These are phyloP conservation scores for Pleurotus tuoliensis DNA, from an alignment of 768 basidiomycete genomes.

Conservation along the genomic window DNA sequence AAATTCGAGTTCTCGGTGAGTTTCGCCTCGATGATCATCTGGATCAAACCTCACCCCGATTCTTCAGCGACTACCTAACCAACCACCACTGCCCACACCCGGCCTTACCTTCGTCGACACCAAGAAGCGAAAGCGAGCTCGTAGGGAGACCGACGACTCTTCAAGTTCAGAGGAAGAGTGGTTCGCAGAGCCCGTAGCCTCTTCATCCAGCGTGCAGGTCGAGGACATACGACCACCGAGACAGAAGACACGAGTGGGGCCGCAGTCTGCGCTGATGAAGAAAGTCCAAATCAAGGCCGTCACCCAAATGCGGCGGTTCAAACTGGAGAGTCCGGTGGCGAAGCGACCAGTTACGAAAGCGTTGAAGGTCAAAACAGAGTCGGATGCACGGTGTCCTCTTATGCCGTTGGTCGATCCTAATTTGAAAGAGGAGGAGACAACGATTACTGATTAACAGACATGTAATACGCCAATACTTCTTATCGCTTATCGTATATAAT, in stretches of 20 bases:
- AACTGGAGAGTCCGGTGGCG: neutral
- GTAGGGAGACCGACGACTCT: too few relatives aligned
- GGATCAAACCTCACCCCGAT: neutral
- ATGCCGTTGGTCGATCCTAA: too few relatives aligned
- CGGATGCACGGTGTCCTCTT: too few relatives aligned
- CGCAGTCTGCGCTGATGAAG: constrained; percentile 1
- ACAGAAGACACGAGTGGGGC: neutral
- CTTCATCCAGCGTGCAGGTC: neutral
- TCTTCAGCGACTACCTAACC: neutral
- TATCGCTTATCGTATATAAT: too few relatives aligned
- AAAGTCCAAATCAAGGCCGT: neutral
- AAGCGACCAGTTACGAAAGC: neutral
- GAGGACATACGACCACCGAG: neutral
- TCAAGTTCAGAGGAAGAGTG: too few relatives aligned
- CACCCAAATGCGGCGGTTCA: neutral
- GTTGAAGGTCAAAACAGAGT: neutral
- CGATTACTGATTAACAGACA: too few relatives aligned
- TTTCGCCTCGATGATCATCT: neutral
- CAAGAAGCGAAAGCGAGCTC: neutral
- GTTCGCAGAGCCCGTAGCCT: neutral
- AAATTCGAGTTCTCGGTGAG: constrained; percentile 25
- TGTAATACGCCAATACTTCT: too few relatives aligned
- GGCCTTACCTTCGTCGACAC: neutral
- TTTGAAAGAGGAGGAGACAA: too few relatives aligned
- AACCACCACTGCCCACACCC: neutral